Conservation (phyloP, 257 asterid genomes). For the Fraxinus excelsior region DNA sequence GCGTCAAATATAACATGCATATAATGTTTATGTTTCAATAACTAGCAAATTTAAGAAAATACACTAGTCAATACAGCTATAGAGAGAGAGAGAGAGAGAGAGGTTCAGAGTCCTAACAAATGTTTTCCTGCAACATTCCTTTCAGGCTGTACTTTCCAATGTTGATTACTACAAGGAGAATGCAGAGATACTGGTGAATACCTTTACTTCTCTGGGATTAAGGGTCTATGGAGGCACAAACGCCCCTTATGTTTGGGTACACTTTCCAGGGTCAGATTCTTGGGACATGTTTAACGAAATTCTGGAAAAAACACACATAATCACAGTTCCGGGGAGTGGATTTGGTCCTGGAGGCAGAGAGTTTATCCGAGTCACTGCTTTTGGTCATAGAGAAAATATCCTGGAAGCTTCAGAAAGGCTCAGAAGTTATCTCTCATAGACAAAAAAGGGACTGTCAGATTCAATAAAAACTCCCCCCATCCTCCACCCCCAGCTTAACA, state of each 20-base stretch:
- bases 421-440: conserved; percentile 38
- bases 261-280: conserved; percentile 77
- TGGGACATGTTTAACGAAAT: conserved; percentile 80
- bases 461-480: conserved; percentile 4
- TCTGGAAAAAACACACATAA: conserved; percentile 74
- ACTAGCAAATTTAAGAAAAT: background rate
- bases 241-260: conserved; percentile 94
- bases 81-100: no score
- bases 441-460: background rate
- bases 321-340: conserved; percentile 87
- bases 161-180: conserved; percentile 75
- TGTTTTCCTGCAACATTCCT: background rate
- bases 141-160: conserved; percentile 51
- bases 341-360: conserved; percentile 94
- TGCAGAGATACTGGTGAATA: conserved; percentile 64
- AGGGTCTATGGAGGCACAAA: conserved; percentile 73
- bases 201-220: conserved; percentile 65
- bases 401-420: conserved; percentile 78
- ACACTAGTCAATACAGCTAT: background rate
- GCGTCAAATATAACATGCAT: background rate
- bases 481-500: background rate
- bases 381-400: conserved; percentile 67
- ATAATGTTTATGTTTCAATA: background rate
- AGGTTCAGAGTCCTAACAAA: background rate
- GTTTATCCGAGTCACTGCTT: conserved; percentile 75